Evolutionary conservation across 108 stramenopile species (phyloP), one percentile per base, ranked within the genome.

Genomic region (Fistulifera solaris): DNA sequence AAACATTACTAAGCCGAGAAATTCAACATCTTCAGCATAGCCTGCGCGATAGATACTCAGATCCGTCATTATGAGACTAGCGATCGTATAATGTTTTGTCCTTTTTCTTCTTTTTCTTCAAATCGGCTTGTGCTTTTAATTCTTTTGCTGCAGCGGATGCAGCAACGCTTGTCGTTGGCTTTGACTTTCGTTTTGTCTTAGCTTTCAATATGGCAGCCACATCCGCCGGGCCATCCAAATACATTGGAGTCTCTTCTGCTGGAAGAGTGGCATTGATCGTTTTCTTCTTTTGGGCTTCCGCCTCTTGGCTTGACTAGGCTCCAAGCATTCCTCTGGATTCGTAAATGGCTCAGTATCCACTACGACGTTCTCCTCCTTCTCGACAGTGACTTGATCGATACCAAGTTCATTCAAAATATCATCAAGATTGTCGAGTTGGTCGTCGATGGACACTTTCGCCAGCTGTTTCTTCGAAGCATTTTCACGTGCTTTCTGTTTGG

Each of bases 191-290:
- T 26, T 27, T 50, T 27, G 69, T 38, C 45, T 71, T 71, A 25
- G 69, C 62, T 41, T 64, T 71, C 16, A 71, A 25, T 6, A 71
- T 63, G 11, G 69, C 62, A 14, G 69, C 69, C 21, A 71, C 69
- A 58, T 71, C 58, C 27, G 63, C 57, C 8, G 60, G 39, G 6
- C 8, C 60, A 12, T 48, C 61, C 25, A 38, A 38, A 10, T 25
- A 24, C 6, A 19, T 16, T 16, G 54, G 16, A 18, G 27, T 23
- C 23, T 42, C 51, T 24, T 45, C 42, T 14, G 27, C 24, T 8
- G 40, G 2, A n/a, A 21, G 59, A 38, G 46, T 28, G 0, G 26
- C 55, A n/a, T 17, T 23, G 19, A 48, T 25, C 13, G 40, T 52
- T 38, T 63, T 55, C 56, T 71, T 59, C 58, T 71, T 60, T 54